Evolutionary conservation across 2,329 filamentous ascomycete species (phyloP).

Genomic region (Penicillium expansum): DNA sequence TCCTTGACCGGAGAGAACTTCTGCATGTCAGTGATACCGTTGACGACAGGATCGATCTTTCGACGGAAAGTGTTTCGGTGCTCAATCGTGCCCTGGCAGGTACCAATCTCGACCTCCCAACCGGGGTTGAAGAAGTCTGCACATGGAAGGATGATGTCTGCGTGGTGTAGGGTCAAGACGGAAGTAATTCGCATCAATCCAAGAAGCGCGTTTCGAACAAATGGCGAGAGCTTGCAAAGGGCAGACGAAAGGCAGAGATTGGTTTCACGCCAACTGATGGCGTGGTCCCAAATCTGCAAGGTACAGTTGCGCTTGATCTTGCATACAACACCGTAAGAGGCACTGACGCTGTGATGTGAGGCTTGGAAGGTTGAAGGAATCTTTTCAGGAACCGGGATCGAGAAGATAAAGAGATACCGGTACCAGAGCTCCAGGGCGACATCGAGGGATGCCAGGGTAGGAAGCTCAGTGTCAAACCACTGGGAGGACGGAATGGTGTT

Average conservation of each 20-base stretch:
- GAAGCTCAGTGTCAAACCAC: slow-evolving; percentile 41
- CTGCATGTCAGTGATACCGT: slow-evolving; percentile 64
- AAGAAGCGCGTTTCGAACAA: slow-evolving; percentile 50
- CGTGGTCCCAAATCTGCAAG: slow-evolving; percentile 63
- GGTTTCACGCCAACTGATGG: slow-evolving; percentile 60
- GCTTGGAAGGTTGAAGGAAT: slow-evolving; percentile 62
- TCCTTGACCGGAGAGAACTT: slow-evolving; percentile 60
- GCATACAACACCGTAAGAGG: slow-evolving; percentile 60
- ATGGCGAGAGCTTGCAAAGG: slow-evolving; percentile 49
- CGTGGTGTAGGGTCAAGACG: slow-evolving; percentile 52
- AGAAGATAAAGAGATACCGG: slow-evolving; percentile 55
- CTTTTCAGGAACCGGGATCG: slow-evolving; percentile 55
- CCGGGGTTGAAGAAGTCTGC: slow-evolving; percentile 63
- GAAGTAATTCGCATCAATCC: slow-evolving; percentile 50
- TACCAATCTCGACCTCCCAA: slow-evolving; percentile 63
- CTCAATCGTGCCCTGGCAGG: slow-evolving; percentile 55
- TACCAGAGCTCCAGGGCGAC: slow-evolving; percentile 42
- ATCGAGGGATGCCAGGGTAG: slow-evolving; percentile 38
- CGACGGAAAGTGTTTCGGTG: slow-evolving; percentile 58
- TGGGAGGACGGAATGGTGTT: slow-evolving; percentile 36
- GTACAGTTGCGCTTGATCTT: slow-evolving; percentile 60
- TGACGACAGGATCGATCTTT: slow-evolving; percentile 64
- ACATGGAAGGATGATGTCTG: slow-evolving; percentile 59
- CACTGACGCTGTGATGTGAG: slow-evolving; percentile 61
- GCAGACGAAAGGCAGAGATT: slow-evolving; percentile 52